Evolutionary conservation across 148 eudicot species (phyloP).

Genomic region (Mesembryanthemum crystallinum): DNA sequence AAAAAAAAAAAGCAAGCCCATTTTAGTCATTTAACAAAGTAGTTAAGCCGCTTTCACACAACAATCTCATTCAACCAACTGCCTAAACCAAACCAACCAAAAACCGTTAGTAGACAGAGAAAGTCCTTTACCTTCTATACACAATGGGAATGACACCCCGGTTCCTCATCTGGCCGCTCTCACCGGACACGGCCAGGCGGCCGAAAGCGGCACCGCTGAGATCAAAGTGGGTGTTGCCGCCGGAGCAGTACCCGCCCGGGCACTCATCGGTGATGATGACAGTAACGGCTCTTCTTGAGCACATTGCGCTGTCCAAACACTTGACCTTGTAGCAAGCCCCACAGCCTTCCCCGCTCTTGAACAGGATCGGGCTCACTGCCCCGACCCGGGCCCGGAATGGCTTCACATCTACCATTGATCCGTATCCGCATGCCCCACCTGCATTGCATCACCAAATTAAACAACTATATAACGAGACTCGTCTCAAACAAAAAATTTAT

Average conservation of each 20-base stretch:
- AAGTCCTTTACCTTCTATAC: conserved; percentile 50
- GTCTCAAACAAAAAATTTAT: too few relatives aligned
- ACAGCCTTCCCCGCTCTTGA: conserved; percentile 90
- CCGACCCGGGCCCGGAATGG: conserved; percentile 84
- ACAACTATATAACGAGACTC: too few relatives aligned
- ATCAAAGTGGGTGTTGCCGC: conserved; percentile 66
- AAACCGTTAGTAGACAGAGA: too few relatives aligned
- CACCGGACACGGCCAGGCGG: conserved; percentile 68
- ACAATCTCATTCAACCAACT: too few relatives aligned
- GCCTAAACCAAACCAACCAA: too few relatives aligned
- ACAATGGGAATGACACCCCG: conserved; percentile 58
- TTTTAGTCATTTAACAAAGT: too few relatives aligned
- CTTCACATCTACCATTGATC: conserved; percentile 84
- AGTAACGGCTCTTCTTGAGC: conserved; percentile 79
- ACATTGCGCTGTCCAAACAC: conserved; percentile 71
- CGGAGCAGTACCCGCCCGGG: conserved; percentile 76
- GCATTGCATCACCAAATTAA: too few relatives aligned
- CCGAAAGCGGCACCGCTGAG: conserved; percentile 94
- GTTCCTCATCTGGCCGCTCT: conserved; percentile 55
- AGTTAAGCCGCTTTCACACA: too few relatives aligned
- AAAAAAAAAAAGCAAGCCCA: too few relatives aligned
- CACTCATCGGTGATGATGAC: conserved; percentile 91
- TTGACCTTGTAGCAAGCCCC: conserved; percentile 92
- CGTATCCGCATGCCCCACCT: conserved; percentile 99
- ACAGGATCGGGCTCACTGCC: conserved; percentile 75